Base-by-base conservation (phyloP, 495 filamentous ascomycete species). In the Podospora bellae-mahoneyi region DNA sequence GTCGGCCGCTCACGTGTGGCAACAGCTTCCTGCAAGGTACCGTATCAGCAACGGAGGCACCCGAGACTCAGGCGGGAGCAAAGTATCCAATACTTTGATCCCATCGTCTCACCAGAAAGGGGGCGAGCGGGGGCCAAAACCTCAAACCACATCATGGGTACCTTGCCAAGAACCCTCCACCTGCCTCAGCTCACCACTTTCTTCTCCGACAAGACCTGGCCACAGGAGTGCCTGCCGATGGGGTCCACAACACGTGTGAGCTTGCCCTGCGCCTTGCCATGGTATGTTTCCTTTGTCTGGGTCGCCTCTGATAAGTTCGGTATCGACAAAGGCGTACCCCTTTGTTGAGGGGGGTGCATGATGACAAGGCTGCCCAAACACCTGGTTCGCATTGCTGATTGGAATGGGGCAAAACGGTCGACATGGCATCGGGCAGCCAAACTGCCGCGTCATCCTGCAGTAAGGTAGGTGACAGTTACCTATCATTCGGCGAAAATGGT, bases 11-110 rank as follows among this genome's bases (percentile, higher is more conserved):
- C 55, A 26, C 34, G 16, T 58, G 57, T 62, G 62, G 58, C 67
- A 58, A 59, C 67, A 53, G 62, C 63, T 63, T 32, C 62, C 67
- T 69, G 67, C 59, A 66, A 65, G 67, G 58, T 62, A 65, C 67
- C 44, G 63, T 59, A 48, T 58, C 63, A 57, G 48, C 62, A 64
- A 64, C 62, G 62, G 62, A 53, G 62, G 39, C 34, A 64, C 54
- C 62, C 34, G 62, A 30, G 62, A 64, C 44, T 28, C 26, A 56
- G 39, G 32, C 19, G 18, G 28, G 60, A 32, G 32, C 32, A 34
- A 30, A 20, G 28, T 19, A 61, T 18, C 23, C 18, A 32, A 27
- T 61, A 30, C 26, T 30, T 27, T 30, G 59, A n/a, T 19, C 28
- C 19, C 27, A 62, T 32, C 60, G 16, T 62, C 60, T 34, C 23